These are phyloP conservation scores for Scleroderma citrinum DNA, from an alignment of 768 basidiomycete genomes.

Conservation along the genomic window DNA sequence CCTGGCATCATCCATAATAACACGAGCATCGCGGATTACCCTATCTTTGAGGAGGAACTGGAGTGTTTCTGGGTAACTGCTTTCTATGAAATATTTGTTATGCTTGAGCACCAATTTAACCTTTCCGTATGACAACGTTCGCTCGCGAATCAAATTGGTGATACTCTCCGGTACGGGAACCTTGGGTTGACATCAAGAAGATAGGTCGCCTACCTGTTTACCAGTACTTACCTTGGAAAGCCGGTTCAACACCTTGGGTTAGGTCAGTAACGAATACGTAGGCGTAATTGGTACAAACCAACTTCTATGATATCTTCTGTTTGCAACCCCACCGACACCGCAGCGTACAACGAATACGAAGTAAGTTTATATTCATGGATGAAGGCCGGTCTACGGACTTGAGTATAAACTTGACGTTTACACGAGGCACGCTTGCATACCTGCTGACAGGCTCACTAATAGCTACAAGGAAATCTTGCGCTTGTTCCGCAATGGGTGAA, in stretches of 20 bases:
- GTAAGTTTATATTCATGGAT: slow-evolving; percentile 99
- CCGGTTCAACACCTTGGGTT: slow-evolving; percentile 64
- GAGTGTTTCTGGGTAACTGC: slow-evolving; percentile 88
- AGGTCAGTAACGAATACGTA: slow-evolving; percentile 30
- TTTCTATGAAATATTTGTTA: slow-evolving; percentile 97
- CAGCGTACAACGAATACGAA: slow-evolving; percentile 95
- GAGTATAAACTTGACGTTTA: slow-evolving; percentile 22
- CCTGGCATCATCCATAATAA: slow-evolving; percentile 69
- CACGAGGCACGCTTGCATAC: slow-evolving; percentile 44
- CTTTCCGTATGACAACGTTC: slow-evolving; percentile 95
- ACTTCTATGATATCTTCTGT: slow-evolving; percentile 99
- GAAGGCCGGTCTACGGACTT: slow-evolving; percentile 72
- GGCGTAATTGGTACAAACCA: slow-evolving; percentile 25
- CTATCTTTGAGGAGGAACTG: slow-evolving; percentile 83
- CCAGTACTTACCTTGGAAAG: slow-evolving; percentile 55
- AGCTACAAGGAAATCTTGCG: slow-evolving; percentile 96
- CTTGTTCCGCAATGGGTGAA: slow-evolving; percentile 95
- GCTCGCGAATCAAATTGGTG: slow-evolving; percentile 80
- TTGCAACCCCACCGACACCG: slow-evolving; percentile 95
- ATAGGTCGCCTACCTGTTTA: slow-evolving; percentile 2
- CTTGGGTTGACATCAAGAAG: slow-evolving; percentile 32
- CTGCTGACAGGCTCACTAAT: slow-evolving; percentile 98
- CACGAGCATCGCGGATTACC: slow-evolving; percentile 78
- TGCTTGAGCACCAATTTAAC: slow-evolving; percentile 97
- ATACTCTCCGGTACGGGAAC: slow-evolving; percentile 91